Percentiles rank a stretch among this genome's conserved stretches.
Conservation (phyloP, 192 early-diverging fungal species). For the Coemansia sp. region DNA sequence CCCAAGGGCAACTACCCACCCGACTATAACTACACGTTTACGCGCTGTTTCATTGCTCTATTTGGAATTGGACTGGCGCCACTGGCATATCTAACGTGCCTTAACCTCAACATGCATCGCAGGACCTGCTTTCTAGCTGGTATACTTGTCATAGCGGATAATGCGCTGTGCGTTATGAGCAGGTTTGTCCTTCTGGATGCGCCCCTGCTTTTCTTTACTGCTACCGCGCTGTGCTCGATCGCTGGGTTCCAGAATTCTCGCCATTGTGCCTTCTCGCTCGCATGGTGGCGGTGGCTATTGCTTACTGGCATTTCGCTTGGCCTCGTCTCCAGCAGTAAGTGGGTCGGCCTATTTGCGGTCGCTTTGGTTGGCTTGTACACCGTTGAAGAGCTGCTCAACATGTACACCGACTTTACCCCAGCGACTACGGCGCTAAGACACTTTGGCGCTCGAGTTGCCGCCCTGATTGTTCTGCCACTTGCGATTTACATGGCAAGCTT, state of each 20-base stretch:
- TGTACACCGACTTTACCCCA: conserved; percentile 66
- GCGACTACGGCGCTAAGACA: conserved; percentile 49
- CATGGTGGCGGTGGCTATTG: conserved; percentile 71
- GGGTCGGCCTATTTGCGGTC: conserved; percentile 93
- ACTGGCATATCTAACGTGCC: conserved; percentile 67
- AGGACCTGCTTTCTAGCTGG: conserved; percentile 58
- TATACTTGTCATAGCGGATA: conserved; percentile 66
- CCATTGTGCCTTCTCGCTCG: conserved; percentile 59
- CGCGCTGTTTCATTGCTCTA: conserved; percentile 65
- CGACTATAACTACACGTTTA: conserved; percentile 67
- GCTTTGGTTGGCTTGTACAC: conserved; percentile 91
- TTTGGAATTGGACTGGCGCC: conserved; percentile 71
- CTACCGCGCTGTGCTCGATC: conserved; percentile 58
- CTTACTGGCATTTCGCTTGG: conserved; percentile 68
- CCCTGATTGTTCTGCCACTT: conserved; percentile 82
- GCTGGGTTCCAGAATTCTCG: conserved; percentile 61
- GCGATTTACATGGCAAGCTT: conserved; percentile 85
- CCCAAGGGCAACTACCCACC: conserved; percentile 69
- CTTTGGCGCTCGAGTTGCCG: conserved; percentile 81
- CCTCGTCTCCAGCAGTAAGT: conserved; percentile 75
- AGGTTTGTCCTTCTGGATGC: conserved; percentile 74
- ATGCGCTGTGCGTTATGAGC: conserved; percentile 63
- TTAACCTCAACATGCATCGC: conserved; percentile 61
- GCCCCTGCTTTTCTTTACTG: conserved; percentile 73
- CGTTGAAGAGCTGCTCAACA: conserved; percentile 84